A percentile compares a stretch with the other conserved stretches of the same genome.
These are phyloP conservation scores for Colletotrichum caudatum DNA, from an alignment of 2,329 filamentous ascomycete species.

Conservation along the genomic window DNA sequence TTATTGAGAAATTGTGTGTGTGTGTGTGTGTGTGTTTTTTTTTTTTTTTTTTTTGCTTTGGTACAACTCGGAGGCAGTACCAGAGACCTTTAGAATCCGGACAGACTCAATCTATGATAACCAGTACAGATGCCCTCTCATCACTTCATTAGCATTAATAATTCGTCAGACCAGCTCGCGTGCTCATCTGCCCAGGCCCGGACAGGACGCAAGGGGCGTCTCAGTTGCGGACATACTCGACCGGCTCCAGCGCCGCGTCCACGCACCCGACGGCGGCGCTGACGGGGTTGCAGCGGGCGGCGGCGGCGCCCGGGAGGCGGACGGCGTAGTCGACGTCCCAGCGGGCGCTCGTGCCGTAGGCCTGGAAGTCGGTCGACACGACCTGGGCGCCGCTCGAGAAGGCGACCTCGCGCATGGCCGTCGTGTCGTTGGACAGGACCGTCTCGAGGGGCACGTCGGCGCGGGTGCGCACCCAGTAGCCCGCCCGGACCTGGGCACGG, in stretches of 20 bases:
- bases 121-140: not conserved
- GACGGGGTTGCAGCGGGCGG: slow-evolving; percentile 51
- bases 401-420: slow-evolving; percentile 55
- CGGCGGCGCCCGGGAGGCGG: slow-evolving; percentile 42
- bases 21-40: too few species aligned
- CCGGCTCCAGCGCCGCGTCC: slow-evolving; percentile 43
- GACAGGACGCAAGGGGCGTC: not conserved
- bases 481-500: slow-evolving; percentile 57
- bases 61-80: too few species aligned
- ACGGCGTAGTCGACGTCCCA: slow-evolving; percentile 61
- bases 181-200: not conserved
- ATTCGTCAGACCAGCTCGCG: not conserved
- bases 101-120: not conserved
- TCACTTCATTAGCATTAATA: slow-evolving; percentile 9
- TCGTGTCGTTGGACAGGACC: slow-evolving; percentile 54
- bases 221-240: slow-evolving; percentile 42
- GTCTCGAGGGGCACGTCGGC: slow-evolving; percentile 60
- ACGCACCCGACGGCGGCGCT: slow-evolving; percentile 42
- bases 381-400: slow-evolving; percentile 62
- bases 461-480: slow-evolving; percentile 63
- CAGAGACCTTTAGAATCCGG: not conserved
- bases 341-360: slow-evolving; percentile 58
- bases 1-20: not conserved
- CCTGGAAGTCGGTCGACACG: slow-evolving; percentile 62
- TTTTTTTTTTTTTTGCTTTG: not conserved